Percentiles rank a stretch among this genome's conserved stretches.
Conservation (phyloP, 1,284 basidiomycete species). For the Fomitiporia mediterranea region DNA sequence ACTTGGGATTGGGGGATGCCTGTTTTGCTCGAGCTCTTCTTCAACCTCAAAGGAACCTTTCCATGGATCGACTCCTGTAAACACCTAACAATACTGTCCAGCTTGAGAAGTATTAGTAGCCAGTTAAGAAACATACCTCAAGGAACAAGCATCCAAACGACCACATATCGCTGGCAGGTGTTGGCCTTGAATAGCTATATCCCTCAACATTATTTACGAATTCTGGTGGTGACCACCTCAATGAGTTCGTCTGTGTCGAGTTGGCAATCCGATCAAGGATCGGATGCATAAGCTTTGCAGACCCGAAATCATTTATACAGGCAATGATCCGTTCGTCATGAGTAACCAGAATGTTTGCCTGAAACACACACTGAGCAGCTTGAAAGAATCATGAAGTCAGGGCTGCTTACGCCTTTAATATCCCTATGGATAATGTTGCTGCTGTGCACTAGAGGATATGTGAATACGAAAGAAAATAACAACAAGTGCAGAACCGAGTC, state of each 20-base stretch:
- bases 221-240: conserved; percentile 5
- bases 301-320: conserved; percentile 1
- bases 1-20: neutral
- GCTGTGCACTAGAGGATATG: neutral
- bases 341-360: conserved; percentile 9
- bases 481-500: neutral
- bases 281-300: neutral
- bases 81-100: neutral
- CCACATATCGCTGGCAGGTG: conserved; percentile 6
- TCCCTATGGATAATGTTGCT: conserved; percentile 10
- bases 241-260: neutral
- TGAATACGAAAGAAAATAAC: neutral
- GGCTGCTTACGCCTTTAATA: neutral
- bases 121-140: neutral
- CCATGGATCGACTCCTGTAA: neutral
- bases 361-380: neutral
- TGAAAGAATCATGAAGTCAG: neutral
- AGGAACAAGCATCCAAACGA: conserved; percentile 12
- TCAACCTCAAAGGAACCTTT: neutral
- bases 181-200: neutral
- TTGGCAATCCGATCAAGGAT: neutral
- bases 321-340: neutral
- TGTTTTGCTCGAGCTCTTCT: too few relatives aligned
- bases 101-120: neutral
- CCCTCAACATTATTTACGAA: neutral